Evolutionary conservation across 805 yeast species (phyloP).

Genomic region (Starmerella khaoyaiensis): DNA sequence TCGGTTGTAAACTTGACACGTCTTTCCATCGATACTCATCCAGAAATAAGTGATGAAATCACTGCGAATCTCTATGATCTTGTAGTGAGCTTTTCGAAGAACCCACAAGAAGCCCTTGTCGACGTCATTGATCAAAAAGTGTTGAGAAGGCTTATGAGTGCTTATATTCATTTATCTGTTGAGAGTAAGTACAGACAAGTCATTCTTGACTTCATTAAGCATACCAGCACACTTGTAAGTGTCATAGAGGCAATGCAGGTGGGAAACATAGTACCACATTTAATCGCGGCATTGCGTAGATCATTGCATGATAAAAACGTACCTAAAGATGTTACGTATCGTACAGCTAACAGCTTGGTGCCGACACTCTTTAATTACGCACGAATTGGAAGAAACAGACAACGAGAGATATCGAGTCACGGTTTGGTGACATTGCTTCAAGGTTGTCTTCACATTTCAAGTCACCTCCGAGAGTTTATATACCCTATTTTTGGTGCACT

Average conservation of each 20-base stretch:
- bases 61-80: slow-evolving; percentile 16
- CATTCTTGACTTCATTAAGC: slow-evolving; percentile 35
- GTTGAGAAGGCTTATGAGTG: slow-evolving; percentile 29
- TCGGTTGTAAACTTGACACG: slow-evolving; percentile 10
- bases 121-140: slow-evolving; percentile 21
- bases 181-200: slow-evolving; percentile 28
- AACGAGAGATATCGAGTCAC: slow-evolving; percentile 34
- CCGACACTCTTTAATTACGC: slow-evolving; percentile 43
- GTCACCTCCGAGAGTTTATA: slow-evolving; percentile 40
- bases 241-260: slow-evolving; percentile 24
- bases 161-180: slow-evolving; percentile 17
- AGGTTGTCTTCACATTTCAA: slow-evolving; percentile 31
- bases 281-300: slow-evolving; percentile 28
- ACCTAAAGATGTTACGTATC: slow-evolving; percentile 23
- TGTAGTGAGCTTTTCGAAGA: slow-evolving; percentile 27
- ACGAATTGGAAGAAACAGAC: slow-evolving; percentile 35
- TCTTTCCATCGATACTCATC: slow-evolving; percentile 1
- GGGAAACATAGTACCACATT: slow-evolving; percentile 34
- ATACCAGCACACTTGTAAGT: slow-evolving; percentile 23
- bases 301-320: slow-evolving; percentile 13
- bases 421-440: slow-evolving; percentile 39
- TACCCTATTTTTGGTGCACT: slow-evolving; percentile 42
- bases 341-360: slow-evolving; percentile 34
- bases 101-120: slow-evolving; percentile 35
- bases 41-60: too few relatives aligned